Evolutionary conservation across 192 early-diverging fungal genomes (phyloP).

Genomic region (Backusella liffmaniae): DNA sequence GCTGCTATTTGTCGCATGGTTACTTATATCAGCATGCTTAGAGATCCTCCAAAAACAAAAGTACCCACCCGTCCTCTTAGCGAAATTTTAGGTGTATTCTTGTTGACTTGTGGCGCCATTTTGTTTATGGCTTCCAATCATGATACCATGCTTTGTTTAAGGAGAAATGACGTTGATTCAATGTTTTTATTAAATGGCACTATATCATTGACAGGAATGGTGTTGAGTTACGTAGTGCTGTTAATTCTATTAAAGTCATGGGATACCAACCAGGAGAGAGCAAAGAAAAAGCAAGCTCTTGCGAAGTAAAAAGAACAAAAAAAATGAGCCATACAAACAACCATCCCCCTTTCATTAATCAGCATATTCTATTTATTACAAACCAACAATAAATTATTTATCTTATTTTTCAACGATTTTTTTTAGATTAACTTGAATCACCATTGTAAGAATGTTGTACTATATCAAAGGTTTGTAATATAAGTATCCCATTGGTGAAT

Average conservation of each 20-base stretch:
- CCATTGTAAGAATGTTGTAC: too few species aligned
- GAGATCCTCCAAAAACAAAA: background rate
- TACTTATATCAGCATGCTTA: constrained; percentile 29
- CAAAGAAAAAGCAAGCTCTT: background rate
- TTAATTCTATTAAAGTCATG: constrained; percentile 33
- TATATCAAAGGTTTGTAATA: too few species aligned
- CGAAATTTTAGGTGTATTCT: constrained; percentile 30
- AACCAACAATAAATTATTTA: too few species aligned
- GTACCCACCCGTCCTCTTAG: constrained; percentile 27
- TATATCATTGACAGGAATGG: constrained; percentile 25
- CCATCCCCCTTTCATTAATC: too few species aligned
- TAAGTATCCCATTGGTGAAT: too few species aligned
- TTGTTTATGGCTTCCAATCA: constrained; percentile 40
- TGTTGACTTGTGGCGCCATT: constrained; percentile 22
- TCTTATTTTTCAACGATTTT: too few species aligned
- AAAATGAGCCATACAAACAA: background rate
- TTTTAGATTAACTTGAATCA: too few species aligned
- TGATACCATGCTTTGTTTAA: constrained; percentile 30
- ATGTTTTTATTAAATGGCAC: constrained; percentile 40
- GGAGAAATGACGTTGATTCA: constrained; percentile 18
- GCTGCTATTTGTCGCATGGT: constrained; percentile 26
- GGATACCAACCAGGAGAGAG: constrained; percentile 23
- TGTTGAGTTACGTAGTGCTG: constrained; percentile 18
- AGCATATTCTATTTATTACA: too few species aligned
- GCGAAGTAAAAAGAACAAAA: background rate